These are phyloP conservation scores for Pulveroboletus sp. DNA, from an alignment of 768 basidiomycete genomes.

Conservation along the genomic window DNA sequence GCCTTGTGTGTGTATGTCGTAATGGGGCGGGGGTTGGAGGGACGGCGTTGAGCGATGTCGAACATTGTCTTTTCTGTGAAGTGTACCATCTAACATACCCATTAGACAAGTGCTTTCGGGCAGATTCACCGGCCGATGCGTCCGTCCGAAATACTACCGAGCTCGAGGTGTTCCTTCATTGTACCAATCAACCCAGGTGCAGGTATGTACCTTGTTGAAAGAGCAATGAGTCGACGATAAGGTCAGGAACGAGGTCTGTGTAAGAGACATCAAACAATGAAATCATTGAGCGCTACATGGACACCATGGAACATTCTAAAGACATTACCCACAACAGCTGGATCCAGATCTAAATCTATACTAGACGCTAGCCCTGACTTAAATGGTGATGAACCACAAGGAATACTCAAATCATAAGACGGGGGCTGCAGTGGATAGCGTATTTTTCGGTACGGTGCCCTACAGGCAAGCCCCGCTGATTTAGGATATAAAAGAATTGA, in stretches of 20 bases:
- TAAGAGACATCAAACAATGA: not conserved
- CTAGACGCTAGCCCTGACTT: too few relatives aligned
- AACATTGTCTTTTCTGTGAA: conserved; percentile 25
- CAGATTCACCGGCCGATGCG: not conserved
- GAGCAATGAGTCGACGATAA: not conserved
- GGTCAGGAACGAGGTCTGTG: not conserved
- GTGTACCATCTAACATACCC: conserved; percentile 26
- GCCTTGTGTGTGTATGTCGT: conserved; percentile 24
- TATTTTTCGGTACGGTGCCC: too few relatives aligned
- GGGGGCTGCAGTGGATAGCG: too few relatives aligned
- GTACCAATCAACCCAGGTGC: not conserved
- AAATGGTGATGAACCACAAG: too few relatives aligned
- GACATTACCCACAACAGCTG: too few relatives aligned
- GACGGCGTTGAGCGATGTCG: conserved; percentile 15
- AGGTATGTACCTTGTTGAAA: not conserved
- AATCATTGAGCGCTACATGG: conserved; percentile 1
- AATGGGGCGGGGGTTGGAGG: conserved; percentile 15
- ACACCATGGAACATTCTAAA: too few relatives aligned
- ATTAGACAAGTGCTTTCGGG: conserved; percentile 17
- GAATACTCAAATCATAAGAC: too few relatives aligned
- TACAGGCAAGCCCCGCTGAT: too few relatives aligned
- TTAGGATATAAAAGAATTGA: too few relatives aligned
- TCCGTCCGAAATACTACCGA: too few relatives aligned
- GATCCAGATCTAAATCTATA: too few relatives aligned
- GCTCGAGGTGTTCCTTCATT: too few relatives aligned